These are phyloP conservation scores for Exophiala phaeomuriformis DNA, from an alignment of 2,329 filamentous ascomycete genomes.

Conservation along the genomic window DNA sequence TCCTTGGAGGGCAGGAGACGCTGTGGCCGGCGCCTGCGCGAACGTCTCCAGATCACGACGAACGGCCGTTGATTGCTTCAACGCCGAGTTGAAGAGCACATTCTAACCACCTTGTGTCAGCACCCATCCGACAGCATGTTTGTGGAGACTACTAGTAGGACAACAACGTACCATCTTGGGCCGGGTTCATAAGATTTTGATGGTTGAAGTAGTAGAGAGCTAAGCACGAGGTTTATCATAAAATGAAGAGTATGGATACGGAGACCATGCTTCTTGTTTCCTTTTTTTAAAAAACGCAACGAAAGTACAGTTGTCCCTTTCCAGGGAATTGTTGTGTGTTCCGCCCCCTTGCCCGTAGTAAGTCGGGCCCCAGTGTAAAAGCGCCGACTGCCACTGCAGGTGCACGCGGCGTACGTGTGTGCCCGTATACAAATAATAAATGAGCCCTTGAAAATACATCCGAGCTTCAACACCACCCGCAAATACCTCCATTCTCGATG, in stretches of 20 bases:
- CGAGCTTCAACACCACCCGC: no score
- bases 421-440: no score
- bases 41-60: slow-evolving; percentile 68
- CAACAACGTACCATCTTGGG: slow-evolving; percentile 13
- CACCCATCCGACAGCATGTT: background rate
- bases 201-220: no score
- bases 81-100: slow-evolving; percentile 74
- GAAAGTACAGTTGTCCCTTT: slow-evolving; percentile 20
- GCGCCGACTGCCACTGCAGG: background rate
- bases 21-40: slow-evolving; percentile 50
- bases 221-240: no score
- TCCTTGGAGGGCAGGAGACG: slow-evolving; percentile 57
- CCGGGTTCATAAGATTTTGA: no score
- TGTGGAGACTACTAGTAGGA: background rate
- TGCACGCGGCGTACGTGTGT: background rate
- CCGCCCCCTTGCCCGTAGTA: background rate
- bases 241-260: no score
- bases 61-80: slow-evolving; percentile 75
- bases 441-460: no score
- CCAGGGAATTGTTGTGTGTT: background rate
- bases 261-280: background rate
- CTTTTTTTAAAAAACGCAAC: background rate
- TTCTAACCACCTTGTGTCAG: slow-evolving; percentile 47
- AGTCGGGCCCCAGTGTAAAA: background rate
- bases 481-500: no score